Evolutionary conservation across 345 rosid genomes (phyloP).

Genomic region (Hibiscus mutabilis): DNA sequence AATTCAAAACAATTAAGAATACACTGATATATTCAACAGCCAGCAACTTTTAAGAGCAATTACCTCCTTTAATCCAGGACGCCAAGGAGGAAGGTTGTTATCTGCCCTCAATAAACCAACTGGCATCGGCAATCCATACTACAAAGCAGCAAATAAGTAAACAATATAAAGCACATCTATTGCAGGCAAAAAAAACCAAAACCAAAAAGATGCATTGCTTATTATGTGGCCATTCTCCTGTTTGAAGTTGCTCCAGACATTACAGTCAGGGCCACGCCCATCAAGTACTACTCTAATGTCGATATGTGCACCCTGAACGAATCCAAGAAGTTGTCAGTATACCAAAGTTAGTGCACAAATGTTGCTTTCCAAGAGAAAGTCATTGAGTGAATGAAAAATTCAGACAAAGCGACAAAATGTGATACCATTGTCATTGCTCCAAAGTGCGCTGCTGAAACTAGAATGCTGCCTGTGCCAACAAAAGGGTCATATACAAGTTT

Average conservation of each 20-base stretch:
- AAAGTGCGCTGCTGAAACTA: conserved; percentile 85
- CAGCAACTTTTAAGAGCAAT: not conserved
- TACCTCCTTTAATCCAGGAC: conserved; percentile 80
- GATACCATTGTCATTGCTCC: conserved; percentile 53
- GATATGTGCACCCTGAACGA: conserved; percentile 85
- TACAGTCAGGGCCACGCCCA: conserved; percentile 95
- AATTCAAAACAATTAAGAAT: not conserved
- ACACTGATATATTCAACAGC: not conserved
- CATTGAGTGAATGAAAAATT: not conserved
- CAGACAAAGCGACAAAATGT: not conserved
- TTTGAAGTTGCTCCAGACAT: conserved; percentile 98
- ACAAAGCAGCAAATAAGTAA: conserved; percentile 25
- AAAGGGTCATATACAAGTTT: conserved; percentile 93
- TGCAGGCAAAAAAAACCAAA: not conserved
- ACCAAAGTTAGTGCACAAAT: not conserved
- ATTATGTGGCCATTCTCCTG: conserved; percentile 45
- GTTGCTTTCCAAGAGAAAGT: not conserved
- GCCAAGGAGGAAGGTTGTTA: conserved; percentile 97
- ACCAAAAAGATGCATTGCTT: not conserved
- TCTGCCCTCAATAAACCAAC: conserved; percentile 81
- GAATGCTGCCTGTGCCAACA: conserved; percentile 95
- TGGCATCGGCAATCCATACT: conserved; percentile 87
- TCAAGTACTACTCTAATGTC: conserved; percentile 93
- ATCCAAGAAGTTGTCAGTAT: conserved; percentile 15
- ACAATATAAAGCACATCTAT: conserved; percentile 3